Conservation (phyloP, 495 filamentous ascomycete genomes). For the Aspergillus conjunctus region DNA sequence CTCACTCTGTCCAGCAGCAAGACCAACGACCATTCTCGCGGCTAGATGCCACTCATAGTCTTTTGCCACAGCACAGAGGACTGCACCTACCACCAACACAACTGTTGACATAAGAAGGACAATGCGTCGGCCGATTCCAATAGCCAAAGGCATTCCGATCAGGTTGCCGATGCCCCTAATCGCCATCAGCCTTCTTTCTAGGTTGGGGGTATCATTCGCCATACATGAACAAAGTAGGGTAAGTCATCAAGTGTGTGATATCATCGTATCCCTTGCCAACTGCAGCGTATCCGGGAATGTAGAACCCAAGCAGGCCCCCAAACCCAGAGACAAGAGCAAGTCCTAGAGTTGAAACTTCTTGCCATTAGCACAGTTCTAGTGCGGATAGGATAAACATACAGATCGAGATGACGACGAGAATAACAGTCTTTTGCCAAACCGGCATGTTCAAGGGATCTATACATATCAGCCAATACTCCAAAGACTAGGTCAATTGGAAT, state of each 20-base stretch:
- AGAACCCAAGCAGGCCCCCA: constrained; percentile 33
- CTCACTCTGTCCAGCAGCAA: constrained; percentile 39
- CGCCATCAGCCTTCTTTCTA: background rate
- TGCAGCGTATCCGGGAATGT: constrained; percentile 24
- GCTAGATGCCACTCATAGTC: constrained; percentile 34
- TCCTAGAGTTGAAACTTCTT: constrained; percentile 30
- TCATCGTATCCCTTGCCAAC: constrained; percentile 29
- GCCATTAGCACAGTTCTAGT: background rate
- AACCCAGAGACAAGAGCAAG: constrained; percentile 34
- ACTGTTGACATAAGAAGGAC: constrained; percentile 36
- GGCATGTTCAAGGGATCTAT: constrained; percentile 37
- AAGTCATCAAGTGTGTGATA: constrained; percentile 39
- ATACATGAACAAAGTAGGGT: constrained; percentile 35
- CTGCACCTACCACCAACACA: constrained; percentile 27
- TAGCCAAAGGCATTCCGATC: constrained; percentile 44
- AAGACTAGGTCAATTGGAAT: background rate
- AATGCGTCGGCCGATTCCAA: constrained; percentile 42
- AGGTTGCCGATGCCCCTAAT: constrained; percentile 42
- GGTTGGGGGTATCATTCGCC: background rate
- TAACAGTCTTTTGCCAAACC: constrained; percentile 29
- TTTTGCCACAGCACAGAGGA: constrained; percentile 26
- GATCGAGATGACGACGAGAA: constrained; percentile 32
- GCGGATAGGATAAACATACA: constrained; percentile 16
- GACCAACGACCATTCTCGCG: constrained; percentile 33
- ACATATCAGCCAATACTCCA: background rate